Evolutionary conservation across 208 protist genomes (phyloP).

Genomic region (Trypanosoma mega): DNA sequence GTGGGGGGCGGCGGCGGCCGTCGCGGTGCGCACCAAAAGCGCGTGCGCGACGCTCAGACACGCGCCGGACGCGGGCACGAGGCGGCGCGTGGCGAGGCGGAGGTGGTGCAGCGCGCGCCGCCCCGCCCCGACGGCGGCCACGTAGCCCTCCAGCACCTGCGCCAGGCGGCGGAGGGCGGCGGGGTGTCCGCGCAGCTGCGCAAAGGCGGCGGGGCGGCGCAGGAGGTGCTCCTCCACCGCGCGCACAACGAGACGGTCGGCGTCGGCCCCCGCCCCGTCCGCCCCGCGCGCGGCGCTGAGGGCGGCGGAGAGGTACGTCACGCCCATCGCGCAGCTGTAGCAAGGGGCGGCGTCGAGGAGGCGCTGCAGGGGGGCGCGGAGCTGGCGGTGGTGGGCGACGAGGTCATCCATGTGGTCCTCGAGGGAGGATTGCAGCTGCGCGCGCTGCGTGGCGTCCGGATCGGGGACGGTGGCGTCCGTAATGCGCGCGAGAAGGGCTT

Average conservation of each 20-base stretch:
- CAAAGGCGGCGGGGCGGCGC: slow-evolving; percentile 2
- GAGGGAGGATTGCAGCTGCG: slow-evolving; percentile 13
- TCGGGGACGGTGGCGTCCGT: not conserved
- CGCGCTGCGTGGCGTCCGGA: not conserved
- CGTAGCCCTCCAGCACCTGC: slow-evolving; percentile 50
- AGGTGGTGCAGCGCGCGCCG: slow-evolving; percentile 23
- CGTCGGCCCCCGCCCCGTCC: not conserved
- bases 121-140: slow-evolving; percentile 16
- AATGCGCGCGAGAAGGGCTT: slow-evolving; percentile 18
- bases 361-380: not conserved
- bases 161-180: slow-evolving; percentile 39
- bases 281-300: not conserved
- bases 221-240: slow-evolving; percentile 20
- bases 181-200: slow-evolving; percentile 23
- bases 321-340: slow-evolving; percentile 15
- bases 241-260: not conserved
- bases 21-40: slow-evolving; percentile 32
- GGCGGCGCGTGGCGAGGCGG: slow-evolving; percentile 5
- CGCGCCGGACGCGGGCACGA: slow-evolving; percentile 11
- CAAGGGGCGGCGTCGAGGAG: slow-evolving; percentile 12
- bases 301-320: slow-evolving; percentile 23
- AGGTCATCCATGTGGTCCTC: slow-evolving; percentile 18
- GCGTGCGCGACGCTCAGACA: slow-evolving; percentile 43
- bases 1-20: slow-evolving; percentile 7
- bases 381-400: not conserved